Base-by-base conservation (phyloP, 495 filamentous ascomycete species). In the Cetradonia linearis region DNA sequence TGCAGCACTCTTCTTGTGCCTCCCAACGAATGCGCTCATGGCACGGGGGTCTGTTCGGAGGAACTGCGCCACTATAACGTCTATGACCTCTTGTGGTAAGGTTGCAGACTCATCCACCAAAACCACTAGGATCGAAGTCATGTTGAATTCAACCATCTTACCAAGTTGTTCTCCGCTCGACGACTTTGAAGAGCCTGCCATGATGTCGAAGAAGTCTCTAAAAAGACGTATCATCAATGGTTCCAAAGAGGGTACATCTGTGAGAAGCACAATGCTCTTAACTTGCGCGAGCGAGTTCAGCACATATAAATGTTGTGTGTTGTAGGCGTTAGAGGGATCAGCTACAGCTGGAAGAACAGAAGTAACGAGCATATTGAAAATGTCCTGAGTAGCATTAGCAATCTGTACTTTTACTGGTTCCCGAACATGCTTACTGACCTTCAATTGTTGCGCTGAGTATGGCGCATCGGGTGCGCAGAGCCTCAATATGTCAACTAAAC, bases 401-500 rank as follows among this genome's bases (percentile, higher is more conserved):
- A 53, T 33, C 10, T 33, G 46, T 18, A 36, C 25, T 1, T 37
- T 16, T 5, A 36, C 54, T 16, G 36, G 38, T 62, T 42, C 62
- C 31, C 16, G 14, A 53, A 16, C 20, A 20, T 59, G n/a, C 28
- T 20, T 63, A 67, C 73, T 64, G 69, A 95, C 91, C 87, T 93
- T 96, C 33, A 99, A 77, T 72, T 97, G 92, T 55, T 84, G 81
- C 33, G 78, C 82, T 11, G 89, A 95, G 73, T 94, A 97, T 13
- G 93, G 93, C 71, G 93, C 93, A 81, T 97, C 85, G 5, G 93
- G 93, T 34, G 93, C 93, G 75, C 91, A 95, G 31, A 99, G 77
- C 66, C 88, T 83, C 71, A 99, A 81, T 58, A 99, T 88, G 70
- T 99, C 94, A 46, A 95, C 91, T 65, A 97, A 77, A 70, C 91